Evolutionary conservation across 441 rosid species (phyloP), one percentile per base, ranked within the genome.

Genomic region (Erodium moschatum): DNA sequence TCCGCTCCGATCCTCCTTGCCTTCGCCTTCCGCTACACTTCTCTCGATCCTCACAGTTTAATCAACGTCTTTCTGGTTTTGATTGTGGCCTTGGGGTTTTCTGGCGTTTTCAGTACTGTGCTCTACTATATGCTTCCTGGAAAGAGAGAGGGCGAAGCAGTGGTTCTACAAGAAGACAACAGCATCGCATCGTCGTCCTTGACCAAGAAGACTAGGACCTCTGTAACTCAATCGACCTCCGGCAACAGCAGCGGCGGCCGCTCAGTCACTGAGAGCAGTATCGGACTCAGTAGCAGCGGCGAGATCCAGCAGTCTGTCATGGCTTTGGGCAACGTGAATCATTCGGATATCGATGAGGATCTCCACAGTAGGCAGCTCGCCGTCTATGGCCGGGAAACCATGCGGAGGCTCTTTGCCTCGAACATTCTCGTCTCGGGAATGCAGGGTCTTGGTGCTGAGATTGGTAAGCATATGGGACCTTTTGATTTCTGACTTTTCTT

Each of bases 351-450:
- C 46, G 96, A 91, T 76, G 97, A 89, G 72, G 97, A 91, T 85
- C 91, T 91, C 12, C 96, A 91, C 79, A 91, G 97, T 81, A 78
- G 97, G 50, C 97, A 91, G 86, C 96, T 91, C 33, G 97, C 97
- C 0, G 97, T 91, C 21, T 91, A 91, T 20, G 97, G 97, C 16
- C 94, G 97, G 11, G 97, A 91, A 82, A 89, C 97, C 1, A 89
- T 91, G 94, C 83, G 92, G 9, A 84, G 90, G 35, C 92, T 91
- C 63, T 91, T 91, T 72, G 96, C 89, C 5, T 91, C 97, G 0
- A 86, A 81, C n/a, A 80, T 91, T 64, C 94, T 91, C 19, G 75
- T 91, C 20, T 91, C 97, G 0, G 97, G 97, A 77, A 79, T 91
- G 80, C 92, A 86, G 72, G 97, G 96, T 56, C 89, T 91, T 2